Evolutionary conservation across 805 yeast genomes (phyloP), one percentile per base, ranked within the genome.

Genomic region (Blastobotrys mokoenaii): DNA sequence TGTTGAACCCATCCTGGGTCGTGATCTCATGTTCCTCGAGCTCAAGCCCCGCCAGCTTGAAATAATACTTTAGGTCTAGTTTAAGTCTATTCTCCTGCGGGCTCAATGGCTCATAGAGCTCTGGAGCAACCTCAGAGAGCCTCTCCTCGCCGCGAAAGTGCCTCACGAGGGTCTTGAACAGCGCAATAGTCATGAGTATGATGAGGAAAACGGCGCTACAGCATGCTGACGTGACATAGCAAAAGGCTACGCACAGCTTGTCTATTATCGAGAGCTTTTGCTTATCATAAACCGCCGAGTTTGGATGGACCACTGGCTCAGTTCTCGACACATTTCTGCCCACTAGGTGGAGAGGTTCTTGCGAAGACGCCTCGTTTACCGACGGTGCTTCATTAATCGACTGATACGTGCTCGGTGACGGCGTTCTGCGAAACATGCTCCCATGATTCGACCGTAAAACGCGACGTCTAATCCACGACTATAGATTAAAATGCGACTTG

Each of bases 1-100:
- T 64, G 1, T 79, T 67, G 60, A 76, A 88, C 1, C 96, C 96
- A 62, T 93, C 97, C 12, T 70, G 69, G 0, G 97, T 89, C 8
- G 76, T 68, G 1, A 88, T 68, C 29, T 70, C 73, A 57, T 75
- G 77, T 45, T 73, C 79, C 38, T 71, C 73, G 32, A 87, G 66
- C 12, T 73, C 79, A 14, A 84, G 65, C 0, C 79, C 84, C 41
- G 80, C 64, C 27, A 80, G 69, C 34, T 68, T 65, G 12, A 83
- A 81, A 58, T 89, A 90, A 59, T 84, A 86, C 20, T 74, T 61
- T 41, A 90, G 64, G 50, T 81, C 80, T 17, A 78, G 72, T 11
- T 67, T 67, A 9, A 79, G 63, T 46, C 53, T 60, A 8, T 52
- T 44, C 33, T 71, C 74, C 14, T 55, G 54, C 15, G n/a, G 22